phyloP scores from a whole-genome alignment of 1,139 yeast genomes.

The Kurtzmaniella quercitrusa region DNA sequence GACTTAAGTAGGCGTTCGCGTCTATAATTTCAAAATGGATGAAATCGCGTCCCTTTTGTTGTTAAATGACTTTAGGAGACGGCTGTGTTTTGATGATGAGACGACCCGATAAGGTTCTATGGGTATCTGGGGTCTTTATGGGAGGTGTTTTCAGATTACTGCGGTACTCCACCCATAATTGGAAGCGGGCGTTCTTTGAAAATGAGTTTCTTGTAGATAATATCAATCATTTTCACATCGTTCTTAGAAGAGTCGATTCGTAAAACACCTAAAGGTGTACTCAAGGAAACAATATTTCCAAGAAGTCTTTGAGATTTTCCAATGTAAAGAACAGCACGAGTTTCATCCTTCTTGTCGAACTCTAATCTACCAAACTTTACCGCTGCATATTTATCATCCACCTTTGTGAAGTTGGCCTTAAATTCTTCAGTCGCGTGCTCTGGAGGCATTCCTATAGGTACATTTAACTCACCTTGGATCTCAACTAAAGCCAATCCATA shows the following conservation, averaged over 20 bases:
- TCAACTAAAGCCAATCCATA: conserved; percentile 58
- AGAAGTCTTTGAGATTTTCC: conserved; percentile 65
- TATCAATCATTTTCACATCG: conserved; percentile 50
- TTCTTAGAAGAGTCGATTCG: conserved; percentile 32
- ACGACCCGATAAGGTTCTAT: too few relatives aligned
- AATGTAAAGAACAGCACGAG: conserved; percentile 52
- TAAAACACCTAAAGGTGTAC: conserved; percentile 60
- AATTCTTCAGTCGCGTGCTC: conserved; percentile 19
- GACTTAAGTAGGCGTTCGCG: too few relatives aligned
- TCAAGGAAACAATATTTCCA: conserved; percentile 53
- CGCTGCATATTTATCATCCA: conserved; percentile 40
- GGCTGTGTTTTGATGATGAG: too few relatives aligned
- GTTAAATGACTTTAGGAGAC: too few relatives aligned
- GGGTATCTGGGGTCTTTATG: too few relatives aligned
- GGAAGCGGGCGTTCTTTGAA: conserved; percentile 70
- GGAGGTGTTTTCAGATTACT: neutral
- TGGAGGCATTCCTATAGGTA: conserved; percentile 42
- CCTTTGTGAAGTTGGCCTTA: conserved; percentile 25
- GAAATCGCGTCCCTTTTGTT: too few relatives aligned
- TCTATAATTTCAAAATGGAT: too few relatives aligned
- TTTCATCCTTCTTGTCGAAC: conserved; percentile 40
- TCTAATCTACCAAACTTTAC: conserved; percentile 58
- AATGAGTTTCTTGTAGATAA: conserved; percentile 51
- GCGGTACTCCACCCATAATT: conserved; percentile 40
- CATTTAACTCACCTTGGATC: conserved; percentile 66